phyloP scores from a whole-genome alignment of 129 eudicot species.

The Tagetes patula region DNA sequence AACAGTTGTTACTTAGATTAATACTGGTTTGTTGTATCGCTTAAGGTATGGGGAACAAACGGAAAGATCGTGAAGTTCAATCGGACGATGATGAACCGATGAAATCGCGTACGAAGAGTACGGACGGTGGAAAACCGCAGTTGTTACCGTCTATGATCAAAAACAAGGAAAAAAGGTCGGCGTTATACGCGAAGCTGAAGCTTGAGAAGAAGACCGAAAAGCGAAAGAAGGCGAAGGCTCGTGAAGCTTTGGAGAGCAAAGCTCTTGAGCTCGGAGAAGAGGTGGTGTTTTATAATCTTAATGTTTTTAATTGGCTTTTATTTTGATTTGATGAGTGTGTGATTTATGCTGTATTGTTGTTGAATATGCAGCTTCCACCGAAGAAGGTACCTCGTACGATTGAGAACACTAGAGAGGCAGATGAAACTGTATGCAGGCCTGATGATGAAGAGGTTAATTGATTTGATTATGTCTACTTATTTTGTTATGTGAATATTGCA shows the following conservation, averaged over 20 bases:
- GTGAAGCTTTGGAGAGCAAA: conserved; percentile 70
- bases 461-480: not conserved
- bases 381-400: conserved; percentile 77
- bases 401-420: conserved; percentile 91
- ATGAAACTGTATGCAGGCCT: conserved; percentile 84
- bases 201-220: conserved; percentile 80
- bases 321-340: not conserved
- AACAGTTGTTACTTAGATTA: not conserved
- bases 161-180: conserved; percentile 78
- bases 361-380: conserved; percentile 58
- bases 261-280: conserved; percentile 97
- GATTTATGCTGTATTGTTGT: not conserved
- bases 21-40: not conserved
- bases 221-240: conserved; percentile 68
- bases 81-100: conserved; percentile 33
- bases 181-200: conserved; percentile 70
- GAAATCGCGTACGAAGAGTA: conserved; percentile 25
- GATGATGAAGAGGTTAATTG: conserved; percentile 83
- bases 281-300: conserved; percentile 24
- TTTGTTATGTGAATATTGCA: not conserved
- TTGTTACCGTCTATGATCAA: conserved; percentile 74
- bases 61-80: conserved; percentile 32
- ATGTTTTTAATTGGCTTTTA: not conserved
- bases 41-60: conserved; percentile 33
- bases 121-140: conserved; percentile 31